These are phyloP conservation scores for Berberis thunbergii DNA, from an alignment of 164 flowering plant species.

Conservation along the genomic window DNA sequence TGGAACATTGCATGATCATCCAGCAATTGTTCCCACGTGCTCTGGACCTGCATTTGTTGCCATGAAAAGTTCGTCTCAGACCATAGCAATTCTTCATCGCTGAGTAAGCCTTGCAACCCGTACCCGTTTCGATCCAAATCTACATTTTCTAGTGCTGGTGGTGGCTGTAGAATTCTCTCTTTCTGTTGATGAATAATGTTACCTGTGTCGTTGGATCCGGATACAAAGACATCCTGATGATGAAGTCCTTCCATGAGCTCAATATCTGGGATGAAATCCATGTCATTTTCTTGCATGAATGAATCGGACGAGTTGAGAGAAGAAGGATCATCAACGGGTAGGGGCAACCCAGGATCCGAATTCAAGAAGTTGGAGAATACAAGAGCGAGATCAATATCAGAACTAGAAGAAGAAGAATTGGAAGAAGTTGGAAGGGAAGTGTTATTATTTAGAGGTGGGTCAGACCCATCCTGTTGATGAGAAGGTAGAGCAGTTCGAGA, in stretches of 20 bases:
- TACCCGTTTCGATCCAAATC: not conserved
- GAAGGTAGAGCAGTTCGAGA: not conserved
- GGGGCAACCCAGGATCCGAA: not conserved
- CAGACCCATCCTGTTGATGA: not conserved
- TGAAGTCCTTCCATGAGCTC: no score
- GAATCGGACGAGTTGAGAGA: not conserved
- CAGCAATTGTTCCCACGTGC: not conserved
- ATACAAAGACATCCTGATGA: no score
- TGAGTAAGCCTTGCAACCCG: conserved; percentile 5
- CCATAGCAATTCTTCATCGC: conserved; percentile 9
- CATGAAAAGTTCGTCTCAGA: conserved; percentile 4
- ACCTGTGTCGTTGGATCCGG: no score
- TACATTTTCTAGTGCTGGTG: no score
- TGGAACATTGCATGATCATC: conserved; percentile 5
- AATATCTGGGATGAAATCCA: not conserved
- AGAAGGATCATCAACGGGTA: not conserved
- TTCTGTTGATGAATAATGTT: no score
- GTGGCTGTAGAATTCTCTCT: no score
- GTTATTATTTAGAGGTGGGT: not conserved
- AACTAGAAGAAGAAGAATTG: not conserved
- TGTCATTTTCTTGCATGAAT: not conserved
- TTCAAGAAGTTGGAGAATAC: conserved; percentile 12
- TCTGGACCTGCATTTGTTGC: conserved; percentile 5
- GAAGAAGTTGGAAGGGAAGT: not conserved
- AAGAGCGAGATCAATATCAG: conserved; percentile 11